Evolutionary conservation across 805 yeast genomes (phyloP), one percentile per base, ranked within the genome.

Genomic region (Monosporozyma aquatica): DNA sequence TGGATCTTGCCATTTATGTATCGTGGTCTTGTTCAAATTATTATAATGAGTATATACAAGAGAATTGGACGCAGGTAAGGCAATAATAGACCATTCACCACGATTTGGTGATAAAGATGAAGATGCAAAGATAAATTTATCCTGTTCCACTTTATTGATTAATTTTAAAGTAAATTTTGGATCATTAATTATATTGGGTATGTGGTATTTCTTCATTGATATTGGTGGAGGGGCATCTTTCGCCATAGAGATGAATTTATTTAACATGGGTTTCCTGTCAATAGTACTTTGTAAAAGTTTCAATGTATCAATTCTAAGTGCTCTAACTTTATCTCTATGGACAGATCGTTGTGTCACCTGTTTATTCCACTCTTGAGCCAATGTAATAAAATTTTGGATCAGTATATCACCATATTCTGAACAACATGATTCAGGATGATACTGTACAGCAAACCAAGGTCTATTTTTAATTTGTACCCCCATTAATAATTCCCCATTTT

Each of bases 371-470:
- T 36, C 29, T 1, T 41, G 24, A 0, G 70, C 62, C 4, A 58
- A 8, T 2, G 39, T 11, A 26, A 63, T 36, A 57, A 90, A 90
- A 55, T 83, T 84, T 8, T 52, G 48, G 4, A 89, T 60, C 40
- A 92, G 58, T 9, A 58, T 53, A 2, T 56, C 69, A 2, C 98
- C 98, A 37, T 65, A 52, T 11, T 70, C 66, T 0, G 97, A 87
- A 52, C 95, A 86, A 30, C 90, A 77, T 1, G 96, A 87, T 56
- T 92, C 99, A 0, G 98, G 98, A 55, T 92, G 99, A 55, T 89
- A 94, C 55, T 92, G 99, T 2, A 92, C 97, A 0, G 95, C 98
- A 59, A 70, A 90, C 66, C 82, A 83, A 0, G 97, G 97, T 17
- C 65, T 62, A 0, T 28, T 15, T 0, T 38, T 50, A 54, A 85